phyloP scores from a whole-genome alignment of 306 rosid species.

The Erythrophleum fordii region DNA sequence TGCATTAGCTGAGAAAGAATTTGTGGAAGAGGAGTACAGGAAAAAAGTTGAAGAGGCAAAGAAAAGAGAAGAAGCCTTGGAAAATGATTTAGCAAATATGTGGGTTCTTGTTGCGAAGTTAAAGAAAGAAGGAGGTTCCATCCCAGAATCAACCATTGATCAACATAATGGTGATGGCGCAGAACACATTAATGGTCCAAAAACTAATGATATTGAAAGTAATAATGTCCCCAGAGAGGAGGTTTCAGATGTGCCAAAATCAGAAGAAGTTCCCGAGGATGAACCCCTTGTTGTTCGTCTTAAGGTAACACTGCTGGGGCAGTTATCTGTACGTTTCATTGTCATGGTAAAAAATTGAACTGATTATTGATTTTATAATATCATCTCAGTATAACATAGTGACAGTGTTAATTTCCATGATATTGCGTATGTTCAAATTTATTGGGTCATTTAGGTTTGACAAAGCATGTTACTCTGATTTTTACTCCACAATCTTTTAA shows the following conservation, averaged over 20 bases:
- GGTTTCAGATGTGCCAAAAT: slow-evolving; percentile 48
- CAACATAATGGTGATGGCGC: slow-evolving; percentile 49
- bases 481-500: slow-evolving; percentile 6
- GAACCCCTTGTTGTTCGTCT: slow-evolving; percentile 89
- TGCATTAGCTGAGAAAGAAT: slow-evolving; percentile 88
- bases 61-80: slow-evolving; percentile 84
- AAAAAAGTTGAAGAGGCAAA: slow-evolving; percentile 85
- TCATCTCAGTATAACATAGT: neutral
- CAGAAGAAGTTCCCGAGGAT: slow-evolving; percentile 57
- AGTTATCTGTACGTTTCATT: slow-evolving; percentile 18
- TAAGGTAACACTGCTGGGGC: slow-evolving; percentile 56
- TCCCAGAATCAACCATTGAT: slow-evolving; percentile 55
- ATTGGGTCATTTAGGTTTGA: neutral
- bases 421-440: neutral
- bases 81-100: slow-evolving; percentile 98
- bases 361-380: slow-evolving; percentile 7
- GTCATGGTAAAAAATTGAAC: neutral
- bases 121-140: slow-evolving; percentile 77
- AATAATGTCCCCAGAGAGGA: slow-evolving; percentile 46
- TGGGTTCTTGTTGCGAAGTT: slow-evolving; percentile 99
- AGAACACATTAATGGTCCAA: slow-evolving; percentile 44
- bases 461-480: neutral
- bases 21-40: slow-evolving; percentile 78
- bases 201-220: slow-evolving; percentile 46
- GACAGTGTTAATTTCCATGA: neutral